Evolutionary conservation across 768 basidiomycete genomes (phyloP), one percentile per base, ranked within the genome.

Genomic region (Hypholoma sublateritium): DNA sequence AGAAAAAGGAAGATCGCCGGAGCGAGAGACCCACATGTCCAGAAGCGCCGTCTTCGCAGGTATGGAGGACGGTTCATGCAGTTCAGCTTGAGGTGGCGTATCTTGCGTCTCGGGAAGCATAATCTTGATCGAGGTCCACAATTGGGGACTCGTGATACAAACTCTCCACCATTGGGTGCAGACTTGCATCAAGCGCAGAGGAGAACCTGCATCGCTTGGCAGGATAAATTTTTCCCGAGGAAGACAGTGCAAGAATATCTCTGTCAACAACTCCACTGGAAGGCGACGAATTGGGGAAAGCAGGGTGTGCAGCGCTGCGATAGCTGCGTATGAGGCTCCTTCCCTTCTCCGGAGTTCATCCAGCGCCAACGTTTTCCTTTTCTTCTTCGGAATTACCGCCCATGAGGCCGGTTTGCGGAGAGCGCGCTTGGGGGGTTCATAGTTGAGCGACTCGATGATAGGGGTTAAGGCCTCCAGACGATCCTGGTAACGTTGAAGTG

Each of bases 81-180:
- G 12, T 16, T 24, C 6, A 17, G 13, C 14, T 17, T 17, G 16
- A 35, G 5, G n/a, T n/a, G 50, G 36, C 13, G 25, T 22, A 4
- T 19, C 39, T 24, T 55, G 8, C 6, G 21, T 17, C 14, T 6
- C 21, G 47, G 16, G 46, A 21, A 28, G 41, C 22, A 49, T 36
- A 24, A 56, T 43, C 47, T 65, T 62, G 2, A 68, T 39, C 3
- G 67, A 65, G 14, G 60, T 32, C 74, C 74, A 75, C 13, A 75
- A 45, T 17, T 58, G 49, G 11, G 72, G 70, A 5, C 56, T 68
- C 2, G 64, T 52, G 14, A 75, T 19, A 19, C 70, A 67, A 2
- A 70, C 61, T 13, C 58, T 62, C 32, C 70, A 63, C 74, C 74
- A 75, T 14, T 56, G 50, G 3, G 61, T 56, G 50, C 71, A 69